Evolutionary conservation across 495 filamentous ascomycete species (phyloP), one percentile per base, ranked within the genome.

Genomic region (Penicillium herquei): DNA sequence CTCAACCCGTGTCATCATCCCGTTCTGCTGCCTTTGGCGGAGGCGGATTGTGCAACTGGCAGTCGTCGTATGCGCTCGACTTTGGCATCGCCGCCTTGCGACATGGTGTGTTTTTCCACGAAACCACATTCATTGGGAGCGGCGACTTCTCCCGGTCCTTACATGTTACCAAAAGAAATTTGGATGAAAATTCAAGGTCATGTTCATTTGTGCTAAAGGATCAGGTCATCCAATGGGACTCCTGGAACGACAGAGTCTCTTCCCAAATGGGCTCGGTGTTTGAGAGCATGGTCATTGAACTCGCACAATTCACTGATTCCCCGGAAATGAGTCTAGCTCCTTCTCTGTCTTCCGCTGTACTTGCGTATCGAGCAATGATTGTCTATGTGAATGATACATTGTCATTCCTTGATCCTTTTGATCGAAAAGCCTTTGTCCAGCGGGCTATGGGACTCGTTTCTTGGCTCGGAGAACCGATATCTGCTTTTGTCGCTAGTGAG

Each of bases 101-200:
- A 42, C 52, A 69, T 10, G 89, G 87, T 0, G 86, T 85, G 1
- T 94, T 80, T 68, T 94, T 95, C 60, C 89, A 92, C 60, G 75
- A 86, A 59, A 80, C 70, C 46, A 92, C 91, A 10, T 80, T 95
- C 47, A 77, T 96, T 47, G 91, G 92, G 13, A 86, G 84, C 60
- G 89, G 88, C 0, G 78, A 81, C 18, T 78, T 96, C 48, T 63
- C 64, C 37, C 79, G 74, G 48, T 84, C 78, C 10, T 67, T 84
- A 9, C 70, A 76, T 21, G 26, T 72, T 32, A 18, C 43, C 35
- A 55, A 56, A 21, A 63, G 61, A 26, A 61, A 75, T 51, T 41
- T 78, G 44, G 73, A 78, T 54, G 54, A 53, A 42, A 58, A 59
- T 51, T 63, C 59, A 39, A 69, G 72, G 32, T 54, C 55, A 53